phyloP scores from a whole-genome alignment of 164 flowering plant genomes.

The Umbellularia californica region DNA sequence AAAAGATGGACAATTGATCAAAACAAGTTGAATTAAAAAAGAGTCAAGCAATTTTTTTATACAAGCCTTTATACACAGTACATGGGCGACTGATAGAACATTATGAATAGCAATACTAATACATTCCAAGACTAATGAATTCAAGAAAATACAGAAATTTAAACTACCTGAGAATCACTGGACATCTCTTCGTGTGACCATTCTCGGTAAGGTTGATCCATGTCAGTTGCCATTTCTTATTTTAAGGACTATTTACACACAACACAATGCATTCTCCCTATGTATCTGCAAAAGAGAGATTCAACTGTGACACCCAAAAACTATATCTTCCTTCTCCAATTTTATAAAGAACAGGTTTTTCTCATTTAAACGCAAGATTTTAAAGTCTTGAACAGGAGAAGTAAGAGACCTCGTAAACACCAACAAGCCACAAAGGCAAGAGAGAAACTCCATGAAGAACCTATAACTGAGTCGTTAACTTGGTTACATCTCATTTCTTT shows the following conservation, averaged over 20 bases:
- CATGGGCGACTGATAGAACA: not conserved
- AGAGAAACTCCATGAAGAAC: not conserved
- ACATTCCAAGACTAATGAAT: not conserved
- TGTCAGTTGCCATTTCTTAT: constrained; percentile 18
- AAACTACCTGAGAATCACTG: constrained; percentile 5
- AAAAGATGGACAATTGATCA: no score
- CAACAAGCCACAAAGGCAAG: not conserved
- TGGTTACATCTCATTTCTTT: not conserved
- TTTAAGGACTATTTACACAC: not conserved
- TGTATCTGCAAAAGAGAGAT: not conserved
- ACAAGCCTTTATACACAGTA: no score
- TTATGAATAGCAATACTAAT: not conserved
- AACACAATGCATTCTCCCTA: not conserved
- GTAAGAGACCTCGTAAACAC: not conserved
- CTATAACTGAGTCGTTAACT: no score
- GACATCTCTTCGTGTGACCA: constrained; percentile 17
- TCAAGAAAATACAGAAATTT: not conserved
- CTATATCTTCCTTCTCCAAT: not conserved
- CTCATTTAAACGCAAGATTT: not conserved
- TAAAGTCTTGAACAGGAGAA: not conserved
- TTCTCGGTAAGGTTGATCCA: constrained; percentile 15
- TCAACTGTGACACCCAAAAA: not conserved
- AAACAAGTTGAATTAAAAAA: not conserved
- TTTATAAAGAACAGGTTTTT: not conserved
- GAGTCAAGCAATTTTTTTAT: no score